Percentiles rank a stretch among this genome's conserved stretches.
These are phyloP conservation scores for Mucor piriformis DNA, from an alignment of 371 early-diverging fungal species.

Conservation along the genomic window DNA sequence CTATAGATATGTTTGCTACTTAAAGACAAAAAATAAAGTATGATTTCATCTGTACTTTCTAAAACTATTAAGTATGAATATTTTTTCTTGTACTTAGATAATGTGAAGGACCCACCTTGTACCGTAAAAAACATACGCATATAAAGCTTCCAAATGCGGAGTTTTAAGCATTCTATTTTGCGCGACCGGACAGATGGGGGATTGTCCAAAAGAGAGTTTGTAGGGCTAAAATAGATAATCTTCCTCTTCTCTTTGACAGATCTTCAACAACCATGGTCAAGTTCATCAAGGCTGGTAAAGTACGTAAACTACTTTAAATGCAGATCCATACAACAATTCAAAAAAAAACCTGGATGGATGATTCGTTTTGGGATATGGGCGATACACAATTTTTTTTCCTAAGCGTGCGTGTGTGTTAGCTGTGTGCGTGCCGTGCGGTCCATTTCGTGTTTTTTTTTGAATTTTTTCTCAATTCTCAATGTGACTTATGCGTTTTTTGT, in stretches of 20 bases:
- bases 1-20: too few species aligned
- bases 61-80: too few species aligned
- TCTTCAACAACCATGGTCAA: slow-evolving; percentile 58
- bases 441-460: not conserved
- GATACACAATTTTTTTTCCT: not conserved
- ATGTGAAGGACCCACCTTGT: too few species aligned
- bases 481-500: not conserved
- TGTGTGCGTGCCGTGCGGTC: not conserved
- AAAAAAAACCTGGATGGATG: slow-evolving; percentile 11
- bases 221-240: too few species aligned
- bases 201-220: not conserved
- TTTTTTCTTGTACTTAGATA: too few species aligned
- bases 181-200: not conserved
- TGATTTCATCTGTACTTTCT: too few species aligned
- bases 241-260: slow-evolving; percentile 35
- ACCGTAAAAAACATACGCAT: too few species aligned
- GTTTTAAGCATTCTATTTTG: too few species aligned
- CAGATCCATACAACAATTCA: not conserved
- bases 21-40: too few species aligned
- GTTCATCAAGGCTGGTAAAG: slow-evolving; percentile 71
- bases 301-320: slow-evolving; percentile 21
- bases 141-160: not conserved
- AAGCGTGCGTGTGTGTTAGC: too few species aligned
- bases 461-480: too few species aligned
- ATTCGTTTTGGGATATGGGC: slow-evolving; percentile 11